phyloP scores from a whole-genome alignment of 1,284 basidiomycete genomes.

The Heterobasidion occidentale region DNA sequence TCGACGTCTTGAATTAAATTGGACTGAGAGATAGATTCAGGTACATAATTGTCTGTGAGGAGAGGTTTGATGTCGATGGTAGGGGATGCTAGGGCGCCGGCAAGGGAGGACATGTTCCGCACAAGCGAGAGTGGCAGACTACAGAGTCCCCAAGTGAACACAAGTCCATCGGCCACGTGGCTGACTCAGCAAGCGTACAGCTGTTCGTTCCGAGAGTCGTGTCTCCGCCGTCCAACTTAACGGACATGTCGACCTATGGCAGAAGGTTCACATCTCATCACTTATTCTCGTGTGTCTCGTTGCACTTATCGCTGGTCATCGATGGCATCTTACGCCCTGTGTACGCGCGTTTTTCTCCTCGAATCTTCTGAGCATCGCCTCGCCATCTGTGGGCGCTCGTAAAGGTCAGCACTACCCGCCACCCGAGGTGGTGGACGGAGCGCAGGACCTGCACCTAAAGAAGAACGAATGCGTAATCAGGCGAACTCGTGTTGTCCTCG shows the following conservation, averaged over 20 bases:
- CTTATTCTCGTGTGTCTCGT: no score
- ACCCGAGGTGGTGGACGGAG: no score
- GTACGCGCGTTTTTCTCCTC: not conserved
- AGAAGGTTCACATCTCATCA: no score
- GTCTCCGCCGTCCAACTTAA: no score
- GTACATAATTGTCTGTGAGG: not conserved
- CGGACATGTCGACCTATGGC: no score
- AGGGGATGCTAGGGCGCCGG: slow-evolving; percentile 27
- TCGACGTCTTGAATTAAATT: slow-evolving; percentile 29
- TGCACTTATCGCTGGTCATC: no score
- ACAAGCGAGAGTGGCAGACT: not conserved
- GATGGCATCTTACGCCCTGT: no score
- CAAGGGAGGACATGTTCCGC: slow-evolving; percentile 31
- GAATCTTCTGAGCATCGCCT: not conserved
- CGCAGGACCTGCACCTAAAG: no score
- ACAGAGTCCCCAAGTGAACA: not conserved
- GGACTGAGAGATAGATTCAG: not conserved
- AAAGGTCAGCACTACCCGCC: not conserved
- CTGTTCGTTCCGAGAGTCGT: no score
- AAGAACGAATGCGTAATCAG: no score
- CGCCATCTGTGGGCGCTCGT: not conserved
- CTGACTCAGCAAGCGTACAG: no score
- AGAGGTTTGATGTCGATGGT: not conserved
- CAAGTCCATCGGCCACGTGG: not conserved
- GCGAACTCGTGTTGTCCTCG: no score